Conservation (phyloP, 768 basidiomycete genomes). For the Pleurotus djamor region DNA sequence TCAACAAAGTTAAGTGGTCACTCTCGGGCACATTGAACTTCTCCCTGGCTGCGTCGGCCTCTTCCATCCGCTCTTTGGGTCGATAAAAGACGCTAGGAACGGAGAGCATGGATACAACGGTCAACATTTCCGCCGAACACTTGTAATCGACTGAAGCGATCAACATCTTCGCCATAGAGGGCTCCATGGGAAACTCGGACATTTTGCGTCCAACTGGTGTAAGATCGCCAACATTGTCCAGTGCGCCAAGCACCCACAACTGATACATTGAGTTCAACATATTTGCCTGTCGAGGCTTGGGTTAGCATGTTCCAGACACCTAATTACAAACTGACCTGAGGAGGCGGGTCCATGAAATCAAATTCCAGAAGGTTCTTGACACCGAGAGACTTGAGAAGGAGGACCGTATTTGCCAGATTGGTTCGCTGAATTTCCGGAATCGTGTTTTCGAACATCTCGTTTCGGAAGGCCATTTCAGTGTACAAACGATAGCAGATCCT, state of each 20-base stretch:
- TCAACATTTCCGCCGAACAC: conserved; percentile 95
- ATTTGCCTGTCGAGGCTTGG: conserved; percentile 59
- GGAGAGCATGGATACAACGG: conserved; percentile 98
- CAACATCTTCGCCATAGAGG: conserved; percentile 98
- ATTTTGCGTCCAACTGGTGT: conserved; percentile 93
- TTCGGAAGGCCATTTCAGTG: conserved; percentile 95
- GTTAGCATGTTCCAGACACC: background rate
- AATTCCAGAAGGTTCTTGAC: conserved; percentile 98
- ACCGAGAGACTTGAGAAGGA: conserved; percentile 92
- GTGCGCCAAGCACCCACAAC: conserved; percentile 96
- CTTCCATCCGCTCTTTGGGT: conserved; percentile 96
- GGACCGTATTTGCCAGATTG: conserved; percentile 94
- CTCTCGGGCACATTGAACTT: conserved; percentile 99
- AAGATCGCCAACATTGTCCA: conserved; percentile 97
- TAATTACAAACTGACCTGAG: conserved; percentile 58
- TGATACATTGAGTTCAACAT: conserved; percentile 99
- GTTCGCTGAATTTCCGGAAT: conserved; percentile 99
- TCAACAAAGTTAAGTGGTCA: conserved; percentile 92
- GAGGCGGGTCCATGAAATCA: conserved; percentile 99
- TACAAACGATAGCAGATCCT: conserved; percentile 96
- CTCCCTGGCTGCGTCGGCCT: conserved; percentile 95
- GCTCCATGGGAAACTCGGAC: conserved; percentile 99
- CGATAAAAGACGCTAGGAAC: conserved; percentile 98
- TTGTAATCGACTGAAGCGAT: conserved; percentile 92
- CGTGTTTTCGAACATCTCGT: conserved; percentile 93